Evolutionary conservation across 768 basidiomycete genomes (phyloP), one percentile per base, ranked within the genome.

Genomic region (Asterophora parasitica): DNA sequence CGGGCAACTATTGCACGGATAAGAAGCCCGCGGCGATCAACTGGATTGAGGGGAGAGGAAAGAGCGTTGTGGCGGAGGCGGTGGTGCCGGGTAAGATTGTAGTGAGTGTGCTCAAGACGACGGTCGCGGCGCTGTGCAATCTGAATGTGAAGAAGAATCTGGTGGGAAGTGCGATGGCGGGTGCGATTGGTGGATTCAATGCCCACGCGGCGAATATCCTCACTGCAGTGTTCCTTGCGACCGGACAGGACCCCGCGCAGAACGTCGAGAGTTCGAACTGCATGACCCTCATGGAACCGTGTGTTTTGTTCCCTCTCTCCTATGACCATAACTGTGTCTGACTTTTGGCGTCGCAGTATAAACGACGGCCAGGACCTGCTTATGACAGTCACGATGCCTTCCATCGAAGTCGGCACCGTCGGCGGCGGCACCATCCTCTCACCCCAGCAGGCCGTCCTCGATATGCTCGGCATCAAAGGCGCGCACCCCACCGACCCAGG

Each of bases 21-120:
- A 99, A 99, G 85, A 99, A 99, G 72, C 90, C 96, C 0, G 91
- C 96, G 8, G 96, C 96, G 37, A 96, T 99, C 69, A 99, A 98
- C 70, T 99, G 96, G 96, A 98, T 98, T 53, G 95, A 98, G 69
- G 96, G 96, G 1, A 77, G 96, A 34, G 96, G 96, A 19, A 99
- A 99, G 85, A 89, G 89, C 45, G 88, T 99, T 15, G 94, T 98
- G 41, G 95, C 92, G 0, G 95, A 99, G 70, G 93, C 94, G 2
- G 77, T 98, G 40, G 70, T 99, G 27, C 89, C 95, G 0, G 94
- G 94, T 0, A 81, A 82, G 54, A 72, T 93, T 30, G 93, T 99
- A 49, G 85, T 83, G 77, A 77, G 70, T 31, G 92, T 99, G 55
- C 69, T 99, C 58, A 99, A 98, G 83, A 98, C 96, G 38, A 96